Conservation (phyloP, 2,329 filamentous ascomycete species). For the Hansfordia pulvinata region DNA sequence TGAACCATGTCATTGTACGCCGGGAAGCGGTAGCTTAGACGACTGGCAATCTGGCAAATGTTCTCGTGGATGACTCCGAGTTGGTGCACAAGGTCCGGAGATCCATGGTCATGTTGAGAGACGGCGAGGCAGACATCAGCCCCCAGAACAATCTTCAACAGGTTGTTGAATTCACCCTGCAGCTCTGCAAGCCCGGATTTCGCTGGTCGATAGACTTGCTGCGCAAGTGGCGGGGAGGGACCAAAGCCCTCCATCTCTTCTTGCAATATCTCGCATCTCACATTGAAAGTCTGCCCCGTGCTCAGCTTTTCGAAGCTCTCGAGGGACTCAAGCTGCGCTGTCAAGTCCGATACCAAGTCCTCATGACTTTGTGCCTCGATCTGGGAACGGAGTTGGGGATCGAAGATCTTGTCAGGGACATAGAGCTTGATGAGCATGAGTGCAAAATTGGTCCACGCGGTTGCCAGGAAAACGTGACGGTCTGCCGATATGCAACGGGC, state of each 20-base stretch:
- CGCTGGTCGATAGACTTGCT: slow-evolving; percentile 57
- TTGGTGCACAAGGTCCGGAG: slow-evolving; percentile 23
- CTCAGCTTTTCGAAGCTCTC: slow-evolving; percentile 51
- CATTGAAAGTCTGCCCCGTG: slow-evolving; percentile 53
- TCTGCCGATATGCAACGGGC: slow-evolving; percentile 12
- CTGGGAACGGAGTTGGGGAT: slow-evolving; percentile 55
- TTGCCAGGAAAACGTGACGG: slow-evolving; percentile 24
- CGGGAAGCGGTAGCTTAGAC: slow-evolving; percentile 57
- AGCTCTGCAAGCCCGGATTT: slow-evolving; percentile 55
- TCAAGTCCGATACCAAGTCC: slow-evolving; percentile 40
- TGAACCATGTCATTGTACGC: slow-evolving; percentile 76
- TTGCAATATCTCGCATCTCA: slow-evolving; percentile 51
- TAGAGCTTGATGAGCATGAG: slow-evolving; percentile 65
- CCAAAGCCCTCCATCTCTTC: slow-evolving; percentile 51
- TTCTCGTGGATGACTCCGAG: slow-evolving; percentile 38
- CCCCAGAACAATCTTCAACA: slow-evolving; percentile 51
- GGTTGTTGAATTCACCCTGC: slow-evolving; percentile 71
- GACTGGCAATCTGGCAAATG: slow-evolving; percentile 54
- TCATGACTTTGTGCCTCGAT: slow-evolving; percentile 49
- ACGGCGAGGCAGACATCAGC: slow-evolving; percentile 26
- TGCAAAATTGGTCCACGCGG: slow-evolving; percentile 67
- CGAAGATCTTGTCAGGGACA: slow-evolving; percentile 74
- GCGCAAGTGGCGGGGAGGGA: slow-evolving; percentile 47
- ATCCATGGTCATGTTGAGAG: slow-evolving; percentile 17
- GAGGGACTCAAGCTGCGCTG: slow-evolving; percentile 44